Percentiles rank a stretch among this genome's conserved stretches.
Evolutionary conservation across 2,329 filamentous ascomycete genomes (phyloP).

Genomic region (Calonectria fujianensis): DNA sequence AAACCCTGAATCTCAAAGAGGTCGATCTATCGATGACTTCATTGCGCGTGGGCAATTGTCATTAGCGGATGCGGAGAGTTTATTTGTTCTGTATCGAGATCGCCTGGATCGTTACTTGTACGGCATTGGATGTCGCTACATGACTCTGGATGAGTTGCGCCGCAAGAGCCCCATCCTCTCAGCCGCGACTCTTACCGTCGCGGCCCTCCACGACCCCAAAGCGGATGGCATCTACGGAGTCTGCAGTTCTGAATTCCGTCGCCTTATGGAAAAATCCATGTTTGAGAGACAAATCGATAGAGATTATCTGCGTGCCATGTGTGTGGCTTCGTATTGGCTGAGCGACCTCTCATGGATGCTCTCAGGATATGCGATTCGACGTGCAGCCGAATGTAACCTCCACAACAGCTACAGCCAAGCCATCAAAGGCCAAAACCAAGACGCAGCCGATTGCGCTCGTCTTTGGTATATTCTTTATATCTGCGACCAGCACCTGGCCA

Average conservation of each 20-base stretch:
- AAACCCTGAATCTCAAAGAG: constrained; percentile 48
- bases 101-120: constrained; percentile 72
- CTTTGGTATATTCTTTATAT: constrained; percentile 78
- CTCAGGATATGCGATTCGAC: constrained; percentile 71
- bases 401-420: constrained; percentile 65
- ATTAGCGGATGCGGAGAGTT: constrained; percentile 68
- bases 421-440: constrained; percentile 61
- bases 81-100: constrained; percentile 70
- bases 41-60: constrained; percentile 64
- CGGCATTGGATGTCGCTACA: constrained; percentile 71
- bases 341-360: constrained; percentile 78
- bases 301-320: constrained; percentile 76
- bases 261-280: constrained; percentile 70
- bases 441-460: constrained; percentile 72
- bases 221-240: constrained; percentile 71
- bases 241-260: constrained; percentile 75
- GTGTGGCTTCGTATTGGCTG: constrained; percentile 78
- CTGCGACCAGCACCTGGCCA: constrained; percentile 77
- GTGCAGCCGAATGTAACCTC: constrained; percentile 69
- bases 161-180: constrained; percentile 74
- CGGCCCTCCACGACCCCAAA: constrained; percentile 74
- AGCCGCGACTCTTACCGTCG: constrained; percentile 74
- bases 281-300: constrained; percentile 62
- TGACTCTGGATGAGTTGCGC: constrained; percentile 70
- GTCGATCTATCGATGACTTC: constrained; percentile 57